phyloP scores from a whole-genome alignment of 1,284 basidiomycete species.

The Bjerkandera adusta region DNA sequence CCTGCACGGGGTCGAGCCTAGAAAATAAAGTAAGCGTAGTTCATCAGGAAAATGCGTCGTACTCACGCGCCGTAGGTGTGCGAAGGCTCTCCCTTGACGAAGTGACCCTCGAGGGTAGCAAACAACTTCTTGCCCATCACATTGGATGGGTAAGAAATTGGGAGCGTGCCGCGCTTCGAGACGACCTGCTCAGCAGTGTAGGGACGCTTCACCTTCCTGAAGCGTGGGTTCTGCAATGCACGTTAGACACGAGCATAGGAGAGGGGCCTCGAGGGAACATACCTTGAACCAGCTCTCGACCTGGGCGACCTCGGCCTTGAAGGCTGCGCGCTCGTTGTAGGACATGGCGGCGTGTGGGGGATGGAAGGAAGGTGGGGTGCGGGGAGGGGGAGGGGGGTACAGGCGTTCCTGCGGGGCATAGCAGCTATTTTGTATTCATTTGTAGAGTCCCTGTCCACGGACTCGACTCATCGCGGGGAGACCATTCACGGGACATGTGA shows the following conservation, averaged over 20 bases:
- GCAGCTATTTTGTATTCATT: conserved; percentile 16
- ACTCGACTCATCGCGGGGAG: conserved; percentile 15
- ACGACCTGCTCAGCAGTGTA: conserved; percentile 95
- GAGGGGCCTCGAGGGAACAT: conserved; percentile 20
- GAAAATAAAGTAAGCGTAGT: not conserved
- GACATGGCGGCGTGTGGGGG: conserved; percentile 43
- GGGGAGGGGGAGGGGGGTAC: conserved; percentile 6
- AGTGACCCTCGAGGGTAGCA: conserved; percentile 65
- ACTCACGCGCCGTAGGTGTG: conserved; percentile 98
- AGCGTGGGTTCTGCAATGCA: conserved; percentile 74
- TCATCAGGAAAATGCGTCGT: not conserved
- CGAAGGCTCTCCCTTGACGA: conserved; percentile 71
- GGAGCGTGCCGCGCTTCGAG: conserved; percentile 88
- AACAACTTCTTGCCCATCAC: conserved; percentile 88
- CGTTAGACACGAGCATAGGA: conserved; percentile 5
- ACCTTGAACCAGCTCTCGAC: conserved; percentile 96
- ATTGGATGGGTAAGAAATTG: conserved; percentile 86
- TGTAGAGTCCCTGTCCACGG: conserved; percentile 7
- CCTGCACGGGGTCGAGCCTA: conserved; percentile 95
- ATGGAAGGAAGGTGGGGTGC: conserved; percentile 4
- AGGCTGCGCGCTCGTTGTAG: conserved; percentile 57
- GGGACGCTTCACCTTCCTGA: conserved; percentile 81
- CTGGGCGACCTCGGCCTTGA: conserved; percentile 79
- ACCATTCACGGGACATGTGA: conserved; percentile 22
- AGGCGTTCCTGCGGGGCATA: conserved; percentile 1